These are phyloP conservation scores for Gossypium bickii DNA, from an alignment of 345 rosid genomes.

Conservation along the genomic window DNA sequence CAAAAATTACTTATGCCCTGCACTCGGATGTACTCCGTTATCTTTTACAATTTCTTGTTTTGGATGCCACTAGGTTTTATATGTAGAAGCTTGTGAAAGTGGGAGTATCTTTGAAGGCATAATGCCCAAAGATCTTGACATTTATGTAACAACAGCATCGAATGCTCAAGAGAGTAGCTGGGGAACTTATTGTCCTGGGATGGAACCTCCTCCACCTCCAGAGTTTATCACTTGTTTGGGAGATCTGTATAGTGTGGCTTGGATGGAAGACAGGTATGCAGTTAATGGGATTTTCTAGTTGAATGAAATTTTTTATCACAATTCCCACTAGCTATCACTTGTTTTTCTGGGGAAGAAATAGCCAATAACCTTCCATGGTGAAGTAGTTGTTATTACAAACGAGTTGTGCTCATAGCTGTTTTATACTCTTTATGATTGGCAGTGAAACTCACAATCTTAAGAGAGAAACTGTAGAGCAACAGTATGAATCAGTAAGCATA, in stretches of 20 bases:
- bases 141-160: conserved; percentile 87
- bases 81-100: conserved; percentile 96
- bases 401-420: background rate
- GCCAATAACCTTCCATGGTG: background rate
- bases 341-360: too few species aligned
- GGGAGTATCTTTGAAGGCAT: conserved; percentile 89
- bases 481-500: conserved; percentile 45
- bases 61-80: conserved; percentile 47
- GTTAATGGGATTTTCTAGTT: too few species aligned
- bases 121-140: conserved; percentile 68
- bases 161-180: conserved; percentile 90
- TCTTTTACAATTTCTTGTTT: background rate
- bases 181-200: conserved; percentile 89
- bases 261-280: conserved; percentile 91
- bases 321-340: too few species aligned
- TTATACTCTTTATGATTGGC: conserved; percentile 12
- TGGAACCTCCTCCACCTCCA: conserved; percentile 80
- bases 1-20: background rate
- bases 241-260: conserved; percentile 82
- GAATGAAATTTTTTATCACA: too few species aligned
- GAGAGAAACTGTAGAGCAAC: conserved; percentile 73
- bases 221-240: conserved; percentile 87
- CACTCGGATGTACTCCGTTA: background rate
- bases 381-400: background rate
- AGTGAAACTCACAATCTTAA: conserved; percentile 85